These are phyloP conservation scores for Rhodotorula sp. DNA, from an alignment of 1,284 basidiomycete species.

Conservation along the genomic window DNA sequence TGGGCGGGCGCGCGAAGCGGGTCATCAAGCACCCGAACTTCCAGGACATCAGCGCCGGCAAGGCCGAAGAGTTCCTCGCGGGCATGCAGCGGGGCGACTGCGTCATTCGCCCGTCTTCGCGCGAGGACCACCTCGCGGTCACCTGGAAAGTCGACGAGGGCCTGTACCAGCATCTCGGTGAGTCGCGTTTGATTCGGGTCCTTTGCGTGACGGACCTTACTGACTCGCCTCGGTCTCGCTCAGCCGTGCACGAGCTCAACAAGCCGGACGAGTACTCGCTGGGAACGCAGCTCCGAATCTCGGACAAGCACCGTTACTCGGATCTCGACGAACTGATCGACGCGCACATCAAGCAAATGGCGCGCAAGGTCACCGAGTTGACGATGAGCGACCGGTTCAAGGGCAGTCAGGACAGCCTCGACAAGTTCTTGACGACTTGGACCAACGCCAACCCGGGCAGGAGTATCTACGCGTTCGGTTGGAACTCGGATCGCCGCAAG, in stretches of 20 bases:
- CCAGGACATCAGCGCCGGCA: slow-evolving; percentile 87
- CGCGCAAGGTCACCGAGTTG: slow-evolving; percentile 88
- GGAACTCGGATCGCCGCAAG: slow-evolving; percentile 68
- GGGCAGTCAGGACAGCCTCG: slow-evolving; percentile 78
- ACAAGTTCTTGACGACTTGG: slow-evolving; percentile 83
- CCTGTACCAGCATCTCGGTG: slow-evolving; percentile 94
- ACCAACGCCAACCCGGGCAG: slow-evolving; percentile 89
- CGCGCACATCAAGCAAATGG: slow-evolving; percentile 93
- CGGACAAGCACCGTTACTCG: slow-evolving; percentile 73
- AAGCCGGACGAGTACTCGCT: slow-evolving; percentile 62
- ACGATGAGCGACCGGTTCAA: slow-evolving; percentile 97
- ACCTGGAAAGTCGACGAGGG: slow-evolving; percentile 99
- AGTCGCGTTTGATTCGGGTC: slow-evolving; percentile 24
- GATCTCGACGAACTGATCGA: slow-evolving; percentile 98
- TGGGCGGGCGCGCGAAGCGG: slow-evolving; percentile 65
- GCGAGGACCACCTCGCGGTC: slow-evolving; percentile 88
- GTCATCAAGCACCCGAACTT: slow-evolving; percentile 98
- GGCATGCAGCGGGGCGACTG: slow-evolving; percentile 90
- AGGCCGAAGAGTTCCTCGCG: slow-evolving; percentile 87
- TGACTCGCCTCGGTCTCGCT: slow-evolving; percentile 15
- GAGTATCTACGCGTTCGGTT: slow-evolving; percentile 92
- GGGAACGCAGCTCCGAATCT: slow-evolving; percentile 37
- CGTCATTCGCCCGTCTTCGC: slow-evolving; percentile 92
- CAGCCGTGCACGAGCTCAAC: slow-evolving; percentile 81
- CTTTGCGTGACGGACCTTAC: slow-evolving; percentile 8